Base-by-base conservation (phyloP, 805 yeast genomes). In the Myxozyma sirexii region DNA sequence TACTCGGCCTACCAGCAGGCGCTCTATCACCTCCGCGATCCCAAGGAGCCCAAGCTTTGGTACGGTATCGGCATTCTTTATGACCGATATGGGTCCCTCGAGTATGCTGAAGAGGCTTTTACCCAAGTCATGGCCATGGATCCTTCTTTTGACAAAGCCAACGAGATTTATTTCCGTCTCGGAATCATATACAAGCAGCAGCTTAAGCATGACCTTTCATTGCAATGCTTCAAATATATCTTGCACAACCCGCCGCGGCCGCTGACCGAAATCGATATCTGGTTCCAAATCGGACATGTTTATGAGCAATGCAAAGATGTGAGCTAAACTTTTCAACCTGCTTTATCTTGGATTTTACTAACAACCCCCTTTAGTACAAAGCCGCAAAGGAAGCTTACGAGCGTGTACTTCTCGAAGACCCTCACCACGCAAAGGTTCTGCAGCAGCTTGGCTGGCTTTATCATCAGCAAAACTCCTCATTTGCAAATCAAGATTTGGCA, bases 261-360 rank as follows among this genome's bases (percentile, higher is more conserved):
- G 1, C 79, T 94, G 65, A 92, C 97, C 48, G 97, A 90, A 72
- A 90, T 96, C 52, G 99, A 94, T 72, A 96, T 94, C 56, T 94
- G 98, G 98, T 94, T 94, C 78, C 99, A 94, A 76, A 88, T 94
- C 64, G 99, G 99, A 42, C 88, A 91, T 33, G 98, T 94, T 1
- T 81, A 94, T 68, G 99, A 94, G 74, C 96, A 88, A 71, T 93
- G 89, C 76, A 85, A 90, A 69, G 97, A 91, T 71, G 63, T 59
- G 51, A 3, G 63, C 17, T n/a, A n/a, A n/a, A n/a, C 3, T 26
- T n/a, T 19, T 41, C 24, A 19, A 19, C 13, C n/a, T 13, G 19
- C 31, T 27, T 8, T 21, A 6, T 35, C 4, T 41, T 29, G 8
- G 24, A 17, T 23, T 6, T 38, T 37, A 3, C 33, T 51, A 26